Conservation (phyloP, 2,329 filamentous ascomycete species). For the Magnaporthiopsis incrustans region DNA sequence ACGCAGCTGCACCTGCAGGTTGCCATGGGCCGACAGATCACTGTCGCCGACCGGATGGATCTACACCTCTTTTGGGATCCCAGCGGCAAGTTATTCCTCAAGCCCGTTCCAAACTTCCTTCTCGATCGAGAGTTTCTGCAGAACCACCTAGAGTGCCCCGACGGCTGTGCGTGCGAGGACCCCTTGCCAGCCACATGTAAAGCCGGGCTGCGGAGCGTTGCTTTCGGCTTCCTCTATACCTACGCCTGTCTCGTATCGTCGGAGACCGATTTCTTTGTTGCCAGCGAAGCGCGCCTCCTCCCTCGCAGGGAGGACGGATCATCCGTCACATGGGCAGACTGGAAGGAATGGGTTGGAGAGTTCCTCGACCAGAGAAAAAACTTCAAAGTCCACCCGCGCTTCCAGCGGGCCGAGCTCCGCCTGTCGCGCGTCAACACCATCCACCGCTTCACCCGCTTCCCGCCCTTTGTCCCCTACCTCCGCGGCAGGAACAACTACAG, state of each 20-base stretch:
- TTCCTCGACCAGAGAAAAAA: no score
- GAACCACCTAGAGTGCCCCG: slow-evolving; percentile 8
- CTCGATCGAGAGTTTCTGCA: slow-evolving; percentile 6
- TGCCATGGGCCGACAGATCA: slow-evolving; percentile 3
- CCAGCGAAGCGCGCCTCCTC: slow-evolving; percentile 13
- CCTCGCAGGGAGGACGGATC: slow-evolving; percentile 8
- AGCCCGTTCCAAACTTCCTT: slow-evolving; percentile 8
- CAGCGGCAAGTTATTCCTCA: slow-evolving; percentile 7
- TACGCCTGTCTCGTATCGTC: slow-evolving; percentile 15
- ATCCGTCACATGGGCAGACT: no score
- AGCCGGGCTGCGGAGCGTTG: slow-evolving; percentile 9
- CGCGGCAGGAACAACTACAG: slow-evolving; percentile 12
- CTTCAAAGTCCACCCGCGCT: no score
- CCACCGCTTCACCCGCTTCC: slow-evolving; percentile 10
- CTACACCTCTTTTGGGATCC: slow-evolving; percentile 8
- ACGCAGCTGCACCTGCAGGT: slow-evolving; percentile 7
- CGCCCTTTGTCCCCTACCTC: slow-evolving; percentile 11
- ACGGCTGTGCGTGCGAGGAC: slow-evolving; percentile 7
- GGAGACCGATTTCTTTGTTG: slow-evolving; percentile 14
- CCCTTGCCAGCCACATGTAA: slow-evolving; percentile 3
- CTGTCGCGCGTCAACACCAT: slow-evolving; percentile 14
- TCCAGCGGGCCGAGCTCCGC: slow-evolving; percentile 15
- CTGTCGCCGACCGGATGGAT: slow-evolving; percentile 8
- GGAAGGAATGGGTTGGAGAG: no score
- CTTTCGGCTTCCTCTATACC: slow-evolving; percentile 15